Evolutionary conservation across 2,329 filamentous ascomycete species (phyloP).

Genomic region (Lasiodiplodia sp.): DNA sequence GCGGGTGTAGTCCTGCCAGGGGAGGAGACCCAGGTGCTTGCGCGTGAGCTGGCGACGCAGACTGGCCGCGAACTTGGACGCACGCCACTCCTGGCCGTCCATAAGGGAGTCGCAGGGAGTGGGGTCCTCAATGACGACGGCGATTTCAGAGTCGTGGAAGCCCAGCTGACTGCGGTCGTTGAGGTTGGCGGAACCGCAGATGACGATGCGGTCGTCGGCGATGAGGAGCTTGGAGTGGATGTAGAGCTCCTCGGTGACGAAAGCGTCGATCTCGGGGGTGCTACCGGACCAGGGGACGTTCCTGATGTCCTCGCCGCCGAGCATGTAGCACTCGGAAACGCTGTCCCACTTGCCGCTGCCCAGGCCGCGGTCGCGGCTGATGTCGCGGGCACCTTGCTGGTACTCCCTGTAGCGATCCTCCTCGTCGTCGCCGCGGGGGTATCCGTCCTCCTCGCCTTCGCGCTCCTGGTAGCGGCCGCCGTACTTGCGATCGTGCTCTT

Average conservation of each 20-base stretch:
- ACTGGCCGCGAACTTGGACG: conserved; percentile 77
- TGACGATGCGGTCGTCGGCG: conserved; percentile 80
- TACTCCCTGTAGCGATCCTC: conserved; percentile 70
- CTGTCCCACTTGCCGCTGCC: conserved; percentile 72
- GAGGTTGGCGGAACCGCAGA: conserved; percentile 78
- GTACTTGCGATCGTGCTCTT: conserved; percentile 66
- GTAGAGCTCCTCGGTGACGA: conserved; percentile 69
- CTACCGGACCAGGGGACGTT: conserved; percentile 66
- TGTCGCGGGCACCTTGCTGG: conserved; percentile 70
- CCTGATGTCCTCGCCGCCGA: conserved; percentile 73
- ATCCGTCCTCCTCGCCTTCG: conserved; percentile 40
- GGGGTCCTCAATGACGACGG: conserved; percentile 85
- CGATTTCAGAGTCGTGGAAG: conserved; percentile 85
- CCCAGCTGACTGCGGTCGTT: conserved; percentile 81
- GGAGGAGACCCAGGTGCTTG: conserved; percentile 87
- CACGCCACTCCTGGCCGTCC: conserved; percentile 74
- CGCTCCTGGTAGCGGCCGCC: conserved; percentile 47
- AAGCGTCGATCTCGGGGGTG: conserved; percentile 65
- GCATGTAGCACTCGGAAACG: conserved; percentile 84
- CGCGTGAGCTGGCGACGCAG: conserved; percentile 87
- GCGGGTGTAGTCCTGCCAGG: conserved; percentile 71
- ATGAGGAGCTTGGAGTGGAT: conserved; percentile 77
- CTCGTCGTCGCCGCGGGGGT: conserved; percentile 35
- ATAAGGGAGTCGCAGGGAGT: conserved; percentile 74
- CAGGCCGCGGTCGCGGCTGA: conserved; percentile 55